phyloP scores from a whole-genome alignment of 768 basidiomycete genomes.

The Xerocomus spinulosus region DNA sequence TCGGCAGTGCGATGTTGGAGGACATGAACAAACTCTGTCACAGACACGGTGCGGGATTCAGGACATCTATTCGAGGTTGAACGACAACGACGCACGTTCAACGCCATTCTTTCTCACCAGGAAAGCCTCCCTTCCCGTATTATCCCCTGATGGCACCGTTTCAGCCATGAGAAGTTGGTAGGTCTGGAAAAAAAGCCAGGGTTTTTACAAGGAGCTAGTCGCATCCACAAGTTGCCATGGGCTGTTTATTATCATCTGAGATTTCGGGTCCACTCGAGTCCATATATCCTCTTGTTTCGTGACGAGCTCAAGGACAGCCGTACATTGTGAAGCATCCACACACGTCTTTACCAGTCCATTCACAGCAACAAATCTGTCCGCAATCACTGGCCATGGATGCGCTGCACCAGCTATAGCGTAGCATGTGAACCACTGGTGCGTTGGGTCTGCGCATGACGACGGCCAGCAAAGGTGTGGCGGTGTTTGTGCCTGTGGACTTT shows the following conservation, averaged over 20 bases:
- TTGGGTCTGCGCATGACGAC: no score
- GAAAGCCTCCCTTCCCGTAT: conserved; percentile 8
- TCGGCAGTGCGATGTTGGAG: conserved; percentile 42
- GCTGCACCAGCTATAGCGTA: no score
- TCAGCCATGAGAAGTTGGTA: conserved; percentile 19
- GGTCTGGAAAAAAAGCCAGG: not conserved
- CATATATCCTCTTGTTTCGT: not conserved
- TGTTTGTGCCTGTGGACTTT: no score
- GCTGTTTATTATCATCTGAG: no score
- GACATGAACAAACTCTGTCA: conserved; percentile 45
- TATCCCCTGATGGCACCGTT: conserved; percentile 6
- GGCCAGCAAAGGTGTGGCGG: no score
- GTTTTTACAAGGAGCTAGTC: not conserved
- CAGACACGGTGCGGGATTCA: conserved; percentile 9
- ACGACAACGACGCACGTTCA: conserved; percentile 33
- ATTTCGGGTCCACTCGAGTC: not conserved
- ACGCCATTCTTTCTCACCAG: conserved; percentile 32
- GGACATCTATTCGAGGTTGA: conserved; percentile 8
- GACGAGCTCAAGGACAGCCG: not conserved
- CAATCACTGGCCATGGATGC: no score
- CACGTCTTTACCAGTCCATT: no score
- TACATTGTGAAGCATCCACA: not conserved
- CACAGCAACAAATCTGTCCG: no score
- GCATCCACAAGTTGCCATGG: conserved; percentile 1
- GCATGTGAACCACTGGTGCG: no score